phyloP scores from a whole-genome alignment of 2,329 filamentous ascomycete genomes.

The Penicillium concentricum region DNA sequence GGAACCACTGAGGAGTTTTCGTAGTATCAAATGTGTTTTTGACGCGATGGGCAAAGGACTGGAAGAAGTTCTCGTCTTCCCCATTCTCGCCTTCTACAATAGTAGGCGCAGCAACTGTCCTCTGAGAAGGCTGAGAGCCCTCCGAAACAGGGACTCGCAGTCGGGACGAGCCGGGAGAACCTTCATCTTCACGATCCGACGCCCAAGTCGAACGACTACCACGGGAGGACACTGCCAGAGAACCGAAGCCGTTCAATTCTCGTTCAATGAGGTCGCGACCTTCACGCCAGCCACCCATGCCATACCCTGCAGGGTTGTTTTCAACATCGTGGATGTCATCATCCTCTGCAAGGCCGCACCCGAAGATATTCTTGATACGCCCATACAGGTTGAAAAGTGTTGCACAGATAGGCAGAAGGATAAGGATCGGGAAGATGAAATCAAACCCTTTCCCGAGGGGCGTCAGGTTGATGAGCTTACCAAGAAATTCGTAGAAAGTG shows the following conservation, averaged over 20 bases:
- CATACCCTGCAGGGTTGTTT: constrained; percentile 64
- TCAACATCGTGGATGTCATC: constrained; percentile 63
- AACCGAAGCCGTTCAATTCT: constrained; percentile 67
- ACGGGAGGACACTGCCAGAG: constrained; percentile 41
- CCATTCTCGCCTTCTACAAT: constrained; percentile 60
- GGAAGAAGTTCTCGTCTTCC: constrained; percentile 79
- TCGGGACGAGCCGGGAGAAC: constrained; percentile 31
- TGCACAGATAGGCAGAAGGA: constrained; percentile 80
- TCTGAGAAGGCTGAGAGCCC: constrained; percentile 28
- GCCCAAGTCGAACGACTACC: constrained; percentile 30
- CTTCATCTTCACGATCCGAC: constrained; percentile 25
- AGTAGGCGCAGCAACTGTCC: constrained; percentile 35
- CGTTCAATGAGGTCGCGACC: constrained; percentile 86
- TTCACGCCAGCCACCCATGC: constrained; percentile 84
- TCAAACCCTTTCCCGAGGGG: constrained; percentile 81
- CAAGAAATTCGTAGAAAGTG: constrained; percentile 84
- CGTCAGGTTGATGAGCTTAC: constrained; percentile 77
- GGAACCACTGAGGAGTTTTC: constrained; percentile 78
- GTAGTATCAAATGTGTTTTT: constrained; percentile 88
- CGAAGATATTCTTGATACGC: constrained; percentile 70
- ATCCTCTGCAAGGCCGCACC: constrained; percentile 76
- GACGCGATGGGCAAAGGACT: constrained; percentile 78
- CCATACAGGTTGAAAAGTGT: constrained; percentile 89
- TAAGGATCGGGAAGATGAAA: constrained; percentile 81
- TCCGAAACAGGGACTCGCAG: constrained; percentile 35